Conservation (phyloP, 768 basidiomycete species). For the Termitomyces eurrhizus region DNA sequence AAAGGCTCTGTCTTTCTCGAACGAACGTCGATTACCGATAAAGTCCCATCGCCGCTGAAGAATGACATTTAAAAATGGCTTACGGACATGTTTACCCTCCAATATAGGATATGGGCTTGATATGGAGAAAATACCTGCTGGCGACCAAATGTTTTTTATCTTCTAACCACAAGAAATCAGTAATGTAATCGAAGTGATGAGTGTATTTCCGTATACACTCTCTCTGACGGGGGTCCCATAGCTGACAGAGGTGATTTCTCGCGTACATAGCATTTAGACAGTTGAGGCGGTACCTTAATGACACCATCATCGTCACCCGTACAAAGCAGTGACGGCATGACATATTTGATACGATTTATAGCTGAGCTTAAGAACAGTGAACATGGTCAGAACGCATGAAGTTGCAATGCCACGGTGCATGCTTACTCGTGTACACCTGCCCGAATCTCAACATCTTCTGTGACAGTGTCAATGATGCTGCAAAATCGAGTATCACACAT, state of each 20-base stretch:
- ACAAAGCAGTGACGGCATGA: slow-evolving; percentile 67
- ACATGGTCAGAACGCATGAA: slow-evolving; percentile 24
- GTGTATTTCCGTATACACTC: slow-evolving; percentile 63
- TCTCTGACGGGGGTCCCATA: slow-evolving; percentile 83
- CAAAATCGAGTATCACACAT: slow-evolving; percentile 17
- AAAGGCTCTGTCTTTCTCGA: slow-evolving; percentile 74
- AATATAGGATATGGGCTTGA: neutral
- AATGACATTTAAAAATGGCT: neutral
- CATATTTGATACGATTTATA: slow-evolving; percentile 78
- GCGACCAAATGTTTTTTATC: slow-evolving; percentile 83
- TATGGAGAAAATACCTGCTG: slow-evolving; percentile 59
- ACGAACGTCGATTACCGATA: slow-evolving; percentile 90
- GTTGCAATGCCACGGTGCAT: slow-evolving; percentile 6
- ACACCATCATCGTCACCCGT: slow-evolving; percentile 95
- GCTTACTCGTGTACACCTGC: slow-evolving; percentile 67
- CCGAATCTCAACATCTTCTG: slow-evolving; percentile 48
- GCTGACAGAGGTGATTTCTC: slow-evolving; percentile 37
- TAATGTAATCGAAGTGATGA: slow-evolving; percentile 94
- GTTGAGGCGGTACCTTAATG: slow-evolving; percentile 61
- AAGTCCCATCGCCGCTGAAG: slow-evolving; percentile 83
- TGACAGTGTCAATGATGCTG: slow-evolving; percentile 66
- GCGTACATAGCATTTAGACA: neutral
- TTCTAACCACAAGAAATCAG: slow-evolving; percentile 83
- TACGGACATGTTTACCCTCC: neutral
- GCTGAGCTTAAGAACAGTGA: slow-evolving; percentile 54